phyloP scores from a whole-genome alignment of 768 basidiomycete species.

The Psilocybe cubensis region DNA sequence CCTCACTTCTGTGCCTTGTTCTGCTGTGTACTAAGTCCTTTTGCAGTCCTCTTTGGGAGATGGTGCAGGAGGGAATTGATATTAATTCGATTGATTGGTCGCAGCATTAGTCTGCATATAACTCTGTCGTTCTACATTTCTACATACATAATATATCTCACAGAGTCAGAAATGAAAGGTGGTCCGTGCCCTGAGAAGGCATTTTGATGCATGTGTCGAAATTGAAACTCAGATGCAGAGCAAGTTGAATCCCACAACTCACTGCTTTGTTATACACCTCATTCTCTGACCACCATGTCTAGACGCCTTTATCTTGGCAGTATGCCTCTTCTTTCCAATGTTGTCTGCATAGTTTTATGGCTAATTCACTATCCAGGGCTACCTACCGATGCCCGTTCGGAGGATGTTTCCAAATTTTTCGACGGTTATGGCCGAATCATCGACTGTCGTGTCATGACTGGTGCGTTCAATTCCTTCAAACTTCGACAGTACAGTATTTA shows the following conservation, averaged over 20 bases:
- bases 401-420: constrained; percentile 88
- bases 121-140: constrained; percentile 14
- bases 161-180: constrained; percentile 15
- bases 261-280: constrained; percentile 23
- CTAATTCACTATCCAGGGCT: constrained; percentile 55
- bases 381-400: constrained; percentile 80
- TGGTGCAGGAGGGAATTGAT: constrained; percentile 99
- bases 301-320: constrained; percentile 87
- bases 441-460: constrained; percentile 95
- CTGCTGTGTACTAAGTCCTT: constrained; percentile 10
- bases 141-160: constrained; percentile 13
- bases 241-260: constrained; percentile 30
- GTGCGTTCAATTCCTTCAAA: constrained; percentile 44
- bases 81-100: constrained; percentile 95
- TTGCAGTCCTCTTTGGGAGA: constrained; percentile 93
- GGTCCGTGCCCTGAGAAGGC: constrained; percentile 48
- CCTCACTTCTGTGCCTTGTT: constrained; percentile 19
- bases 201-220: constrained; percentile 24
- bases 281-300: constrained; percentile 62
- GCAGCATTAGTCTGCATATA: constrained; percentile 59
- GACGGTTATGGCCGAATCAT: constrained; percentile 87
- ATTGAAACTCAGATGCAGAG: constrained; percentile 48
- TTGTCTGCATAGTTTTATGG: not conserved
- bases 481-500: not conserved
- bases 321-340: constrained; percentile 38